phyloP scores from a whole-genome alignment of 345 rosid genomes.

The Lumnitzera littorea region DNA sequence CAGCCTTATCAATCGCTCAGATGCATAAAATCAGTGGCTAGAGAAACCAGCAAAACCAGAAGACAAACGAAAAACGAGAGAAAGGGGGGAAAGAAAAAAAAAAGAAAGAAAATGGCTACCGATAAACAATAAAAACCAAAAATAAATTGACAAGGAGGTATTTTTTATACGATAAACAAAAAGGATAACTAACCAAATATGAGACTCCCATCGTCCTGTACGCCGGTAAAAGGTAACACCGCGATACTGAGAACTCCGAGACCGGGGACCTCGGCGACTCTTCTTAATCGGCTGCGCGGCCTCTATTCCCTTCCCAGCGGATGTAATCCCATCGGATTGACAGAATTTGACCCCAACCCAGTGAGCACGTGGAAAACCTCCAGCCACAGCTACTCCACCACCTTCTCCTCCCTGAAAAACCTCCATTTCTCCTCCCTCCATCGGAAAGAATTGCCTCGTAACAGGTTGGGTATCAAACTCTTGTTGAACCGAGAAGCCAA shows the following conservation, averaged over 20 bases:
- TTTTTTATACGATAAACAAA: too few relatives aligned
- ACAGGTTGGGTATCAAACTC: slow-evolving; percentile 36
- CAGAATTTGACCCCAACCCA: slow-evolving; percentile 62
- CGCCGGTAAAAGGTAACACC: slow-evolving; percentile 97
- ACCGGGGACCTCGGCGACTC: slow-evolving; percentile 93
- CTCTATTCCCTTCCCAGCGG: slow-evolving; percentile 22
- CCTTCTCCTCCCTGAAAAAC: slow-evolving; percentile 15
- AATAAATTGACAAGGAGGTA: too few relatives aligned
- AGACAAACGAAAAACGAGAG: background rate
- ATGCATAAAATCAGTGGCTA: background rate
- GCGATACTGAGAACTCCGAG: slow-evolving; percentile 92
- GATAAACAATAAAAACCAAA: too few relatives aligned
- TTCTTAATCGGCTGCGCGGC: slow-evolving; percentile 64
- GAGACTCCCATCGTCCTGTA: slow-evolving; percentile 99
- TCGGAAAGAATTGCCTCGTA: slow-evolving; percentile 84
- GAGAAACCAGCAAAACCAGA: too few relatives aligned
- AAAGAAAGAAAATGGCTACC: background rate
- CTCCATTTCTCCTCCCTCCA: slow-evolving; percentile 39
- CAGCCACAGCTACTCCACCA: slow-evolving; percentile 9
- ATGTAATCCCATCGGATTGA: slow-evolving; percentile 37
- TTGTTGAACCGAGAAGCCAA: slow-evolving; percentile 38
- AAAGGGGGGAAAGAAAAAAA: too few relatives aligned
- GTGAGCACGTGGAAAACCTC: slow-evolving; percentile 56
- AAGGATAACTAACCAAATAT: slow-evolving; percentile 58
- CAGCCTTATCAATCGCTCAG: background rate